These are phyloP conservation scores for Coemansia sp. DNA, from an alignment of 192 early-diverging fungal species.

Conservation along the genomic window DNA sequence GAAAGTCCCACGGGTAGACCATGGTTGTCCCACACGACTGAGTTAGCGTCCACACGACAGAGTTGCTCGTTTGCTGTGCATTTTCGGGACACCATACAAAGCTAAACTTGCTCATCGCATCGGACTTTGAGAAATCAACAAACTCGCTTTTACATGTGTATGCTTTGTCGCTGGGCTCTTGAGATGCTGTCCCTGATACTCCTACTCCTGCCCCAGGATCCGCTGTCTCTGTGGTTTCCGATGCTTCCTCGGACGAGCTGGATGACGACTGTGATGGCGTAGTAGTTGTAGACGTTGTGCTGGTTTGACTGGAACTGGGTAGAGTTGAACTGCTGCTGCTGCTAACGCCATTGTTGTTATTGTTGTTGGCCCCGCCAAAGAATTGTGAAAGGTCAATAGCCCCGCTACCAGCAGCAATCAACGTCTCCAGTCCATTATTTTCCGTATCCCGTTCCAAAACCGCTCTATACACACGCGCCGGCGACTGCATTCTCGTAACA, in stretches of 20 bases:
- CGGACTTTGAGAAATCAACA: slow-evolving; percentile 29
- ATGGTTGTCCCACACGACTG: slow-evolving; percentile 48
- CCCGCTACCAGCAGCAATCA: slow-evolving; percentile 34
- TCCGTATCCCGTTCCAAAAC: slow-evolving; percentile 13
- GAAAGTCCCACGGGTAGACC: slow-evolving; percentile 46
- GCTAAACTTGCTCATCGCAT: slow-evolving; percentile 41
- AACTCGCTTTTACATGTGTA: slow-evolving; percentile 38
- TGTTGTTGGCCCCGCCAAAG: slow-evolving; percentile 8
- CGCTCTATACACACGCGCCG: not conserved
- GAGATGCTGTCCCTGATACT: slow-evolving; percentile 12
- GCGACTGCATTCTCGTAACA: not conserved
- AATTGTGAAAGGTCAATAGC: slow-evolving; percentile 30
- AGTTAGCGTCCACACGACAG: slow-evolving; percentile 41
- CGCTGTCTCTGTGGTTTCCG: slow-evolving; percentile 1
- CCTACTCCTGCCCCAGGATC: not conserved
- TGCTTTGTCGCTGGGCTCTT: slow-evolving; percentile 14
- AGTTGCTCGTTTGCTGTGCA: slow-evolving; percentile 35
- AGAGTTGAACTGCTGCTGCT: not conserved
- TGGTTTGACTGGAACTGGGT: not conserved
- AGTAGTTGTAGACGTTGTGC: not conserved
- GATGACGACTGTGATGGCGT: not conserved
- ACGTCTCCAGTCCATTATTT: slow-evolving; percentile 19
- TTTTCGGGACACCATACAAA: slow-evolving; percentile 54
- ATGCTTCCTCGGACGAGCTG: not conserved
- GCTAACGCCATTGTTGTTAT: not conserved